These are phyloP conservation scores for Phytophthora pistaciae DNA, from an alignment of 352 stramenopile species.

Conservation along the genomic window DNA sequence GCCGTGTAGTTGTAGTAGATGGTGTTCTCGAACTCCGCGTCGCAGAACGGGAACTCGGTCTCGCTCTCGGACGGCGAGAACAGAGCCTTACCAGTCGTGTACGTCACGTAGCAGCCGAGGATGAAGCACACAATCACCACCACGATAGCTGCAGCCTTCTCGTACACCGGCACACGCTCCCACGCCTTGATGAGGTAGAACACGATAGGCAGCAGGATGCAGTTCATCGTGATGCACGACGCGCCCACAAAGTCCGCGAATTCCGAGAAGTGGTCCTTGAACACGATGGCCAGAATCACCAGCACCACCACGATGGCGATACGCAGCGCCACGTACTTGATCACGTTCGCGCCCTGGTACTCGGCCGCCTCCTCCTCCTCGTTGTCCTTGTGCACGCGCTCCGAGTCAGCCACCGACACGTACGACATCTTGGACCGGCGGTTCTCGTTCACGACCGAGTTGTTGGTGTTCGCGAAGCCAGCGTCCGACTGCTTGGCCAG, in stretches of 20 bases:
- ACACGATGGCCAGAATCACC: conserved; percentile 46
- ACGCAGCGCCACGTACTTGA: conserved; percentile 47
- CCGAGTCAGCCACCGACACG: conserved; percentile 52
- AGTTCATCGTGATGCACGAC: conserved; percentile 65
- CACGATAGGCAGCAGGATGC: conserved; percentile 67
- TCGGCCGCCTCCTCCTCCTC: conserved; percentile 41
- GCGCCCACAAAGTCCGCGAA: conserved; percentile 72
- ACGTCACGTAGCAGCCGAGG: conserved; percentile 47
- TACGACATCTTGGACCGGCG: conserved; percentile 55
- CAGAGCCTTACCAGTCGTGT: conserved; percentile 52
- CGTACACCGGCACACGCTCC: conserved; percentile 42
- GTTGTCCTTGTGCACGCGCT: conserved; percentile 44
- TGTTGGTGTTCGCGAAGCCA: conserved; percentile 19
- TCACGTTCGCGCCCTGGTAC: conserved; percentile 35
- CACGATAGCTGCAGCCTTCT: conserved; percentile 33
- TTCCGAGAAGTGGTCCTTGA: conserved; percentile 67
- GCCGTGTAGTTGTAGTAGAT: conserved; percentile 63
- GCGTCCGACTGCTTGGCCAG: conserved; percentile 31
- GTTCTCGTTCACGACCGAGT: conserved; percentile 9
- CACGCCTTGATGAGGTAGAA: conserved; percentile 81
- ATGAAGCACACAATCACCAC: conserved; percentile 44
- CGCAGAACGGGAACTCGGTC: conserved; percentile 59
- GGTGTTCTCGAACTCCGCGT: conserved; percentile 50
- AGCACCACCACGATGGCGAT: conserved; percentile 46
- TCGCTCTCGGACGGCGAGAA: conserved; percentile 42